Conservation (phyloP, 148 eudicot genomes). For the Nyssa sinensis region DNA sequence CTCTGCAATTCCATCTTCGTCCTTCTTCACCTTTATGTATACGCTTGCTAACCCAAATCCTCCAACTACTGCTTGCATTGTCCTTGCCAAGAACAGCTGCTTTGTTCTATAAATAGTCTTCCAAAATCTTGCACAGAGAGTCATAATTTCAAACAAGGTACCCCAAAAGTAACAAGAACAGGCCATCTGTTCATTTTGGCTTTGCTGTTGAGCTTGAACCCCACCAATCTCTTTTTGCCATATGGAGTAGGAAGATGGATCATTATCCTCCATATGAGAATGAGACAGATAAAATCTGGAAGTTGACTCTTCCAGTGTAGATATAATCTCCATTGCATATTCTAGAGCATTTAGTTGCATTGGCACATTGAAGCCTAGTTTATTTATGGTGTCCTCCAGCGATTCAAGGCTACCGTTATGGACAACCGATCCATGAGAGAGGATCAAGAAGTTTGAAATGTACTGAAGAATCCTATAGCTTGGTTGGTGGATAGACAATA, state of each 20-base stretch:
- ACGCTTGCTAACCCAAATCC: constrained; percentile 92
- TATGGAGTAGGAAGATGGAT: constrained; percentile 14
- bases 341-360: constrained; percentile 71
- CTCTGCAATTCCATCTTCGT: constrained; percentile 67
- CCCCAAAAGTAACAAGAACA: not conserved
- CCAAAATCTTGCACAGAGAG: constrained; percentile 69
- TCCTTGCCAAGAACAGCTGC: constrained; percentile 80
- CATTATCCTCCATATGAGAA: not conserved
- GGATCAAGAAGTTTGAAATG: constrained; percentile 68
- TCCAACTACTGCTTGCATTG: constrained; percentile 91
- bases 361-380: constrained; percentile 63
- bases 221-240: constrained; percentile 16
- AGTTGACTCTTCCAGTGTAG: constrained; percentile 45
- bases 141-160: constrained; percentile 43
- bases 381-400: constrained; percentile 60
- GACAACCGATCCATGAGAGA: constrained; percentile 69
- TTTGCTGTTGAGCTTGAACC: no score
- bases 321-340: constrained; percentile 79
- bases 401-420: constrained; percentile 66
- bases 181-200: not conserved
- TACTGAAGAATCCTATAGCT: constrained; percentile 72
- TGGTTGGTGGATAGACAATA: constrained; percentile 93
- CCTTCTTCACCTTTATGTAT: constrained; percentile 53
- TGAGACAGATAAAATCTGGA: constrained; percentile 9
- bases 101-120: constrained; percentile 86